Evolutionary conservation across 306 rosid genomes (phyloP), one percentile per base, ranked within the genome.

Genomic region (Cicer yamashitae): DNA sequence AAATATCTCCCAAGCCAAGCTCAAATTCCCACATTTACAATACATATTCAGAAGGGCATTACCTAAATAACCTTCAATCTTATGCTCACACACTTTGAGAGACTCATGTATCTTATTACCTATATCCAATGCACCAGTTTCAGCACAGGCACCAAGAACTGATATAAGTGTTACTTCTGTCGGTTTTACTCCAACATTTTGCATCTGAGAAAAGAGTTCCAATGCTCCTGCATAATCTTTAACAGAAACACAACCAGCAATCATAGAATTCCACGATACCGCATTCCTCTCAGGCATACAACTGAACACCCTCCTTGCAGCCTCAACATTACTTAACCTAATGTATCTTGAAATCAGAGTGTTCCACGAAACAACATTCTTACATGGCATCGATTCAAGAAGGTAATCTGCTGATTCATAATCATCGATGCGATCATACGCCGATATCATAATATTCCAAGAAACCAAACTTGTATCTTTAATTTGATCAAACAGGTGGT

Each of bases 361-460:
- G 67, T 91, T 91, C 93, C 91, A 89, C 7, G 93, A 89, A 51
- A 83, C 86, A 65, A 89, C 86, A 77, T 84, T 87, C 80, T 73
- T 89, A 74, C 10, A 53, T 30, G 96, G 96, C 91, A 89, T 91
- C 10, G 47, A 67, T 9, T 13, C 67, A 8, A 87, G 76, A 50
- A 91, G 89, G 45, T 17, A 10, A 87, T 87, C 86, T 7, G 91
- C 88, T 0, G 88, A 61, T 13, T 81, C 70, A 64, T 71, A 84
- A 74, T 91, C 90, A 7, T 39, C 39, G 18, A 79, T 14, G 50
- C 67, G 88, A 76, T 91, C 72, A 47, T 89, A 91, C 0, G 87
- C 90, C 1, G 87, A 79, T 41, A 91, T 81, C 90, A 91, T 89
- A 54, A 89, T 84, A 73, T 89, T 91, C 93, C 96, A 91, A 22